phyloP scores from a whole-genome alignment of 768 basidiomycete genomes.

The Pisolithus microcarpus region DNA sequence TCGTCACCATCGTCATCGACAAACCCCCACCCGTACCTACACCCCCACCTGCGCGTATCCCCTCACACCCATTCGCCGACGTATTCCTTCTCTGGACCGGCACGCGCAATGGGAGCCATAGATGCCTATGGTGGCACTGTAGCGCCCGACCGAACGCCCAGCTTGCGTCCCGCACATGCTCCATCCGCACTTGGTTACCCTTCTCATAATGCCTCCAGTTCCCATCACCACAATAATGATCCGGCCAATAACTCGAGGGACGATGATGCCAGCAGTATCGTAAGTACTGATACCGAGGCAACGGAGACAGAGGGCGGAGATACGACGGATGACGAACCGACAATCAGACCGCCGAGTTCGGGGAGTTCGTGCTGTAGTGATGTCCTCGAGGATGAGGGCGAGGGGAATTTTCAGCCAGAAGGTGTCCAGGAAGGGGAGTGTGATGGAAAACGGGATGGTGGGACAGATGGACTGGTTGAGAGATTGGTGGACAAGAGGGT shows the following conservation, averaged over 20 bases:
- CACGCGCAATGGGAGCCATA: constrained; percentile 48
- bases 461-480: neutral
- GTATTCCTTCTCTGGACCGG: constrained; percentile 26
- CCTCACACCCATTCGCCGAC: constrained; percentile 11
- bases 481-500: neutral
- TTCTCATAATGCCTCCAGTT: neutral
- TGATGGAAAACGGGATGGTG: neutral
- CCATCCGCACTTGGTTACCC: neutral
- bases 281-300: constrained; percentile 37
- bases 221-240: constrained; percentile 5
- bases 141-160: constrained; percentile 25
- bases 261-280: constrained; percentile 27
- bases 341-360: constrained; percentile 52
- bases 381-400: constrained; percentile 16
- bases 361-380: constrained; percentile 33
- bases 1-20: constrained; percentile 15
- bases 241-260: constrained; percentile 9
- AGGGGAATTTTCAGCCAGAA: constrained; percentile 22
- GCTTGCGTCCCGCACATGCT: constrained; percentile 16
- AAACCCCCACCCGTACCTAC: constrained; percentile 7
- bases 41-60: constrained; percentile 10
- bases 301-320: constrained; percentile 46
- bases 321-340: constrained; percentile 76
- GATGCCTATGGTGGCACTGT: constrained; percentile 44
- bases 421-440: constrained; percentile 5